A percentile compares a stretch with the other conserved stretches of the same genome.
phyloP scores from a whole-genome alignment of 1,139 yeast genomes.

The Kodamaea ohmeri region DNA sequence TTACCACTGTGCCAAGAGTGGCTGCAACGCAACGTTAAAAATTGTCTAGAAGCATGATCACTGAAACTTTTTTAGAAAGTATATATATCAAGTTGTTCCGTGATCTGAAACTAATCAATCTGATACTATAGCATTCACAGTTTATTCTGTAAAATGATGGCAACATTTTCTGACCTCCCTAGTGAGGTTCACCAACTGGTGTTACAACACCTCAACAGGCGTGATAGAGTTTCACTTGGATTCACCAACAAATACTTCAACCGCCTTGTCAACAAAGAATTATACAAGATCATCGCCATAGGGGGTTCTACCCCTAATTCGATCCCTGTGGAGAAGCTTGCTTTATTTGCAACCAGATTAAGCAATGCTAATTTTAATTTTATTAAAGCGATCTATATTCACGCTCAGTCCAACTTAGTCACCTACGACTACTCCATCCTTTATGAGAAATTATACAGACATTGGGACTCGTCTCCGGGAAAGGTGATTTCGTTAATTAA shows the following conservation, averaged over 20 bases:
- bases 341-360: constrained; percentile 16
- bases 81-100: not conserved
- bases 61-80: not conserved
- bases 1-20: constrained; percentile 1
- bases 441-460: constrained; percentile 17
- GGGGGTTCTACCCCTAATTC: constrained; percentile 14
- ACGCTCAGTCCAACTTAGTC: constrained; percentile 20
- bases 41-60: not conserved
- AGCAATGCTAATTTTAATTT: constrained; percentile 15
- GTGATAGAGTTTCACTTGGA: constrained; percentile 18
- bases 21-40: constrained; percentile 3
- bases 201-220: constrained; percentile 15
- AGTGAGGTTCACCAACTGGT: constrained; percentile 14
- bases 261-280: constrained; percentile 14
- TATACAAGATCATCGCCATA: constrained; percentile 22
- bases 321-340: constrained; percentile 14
- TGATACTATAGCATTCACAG: too few relatives aligned
- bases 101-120: too few relatives aligned
- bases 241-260: constrained; percentile 16
- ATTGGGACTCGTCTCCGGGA: constrained; percentile 18
- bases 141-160: too few relatives aligned
- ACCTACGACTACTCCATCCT: constrained; percentile 20
- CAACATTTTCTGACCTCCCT: constrained; percentile 12
- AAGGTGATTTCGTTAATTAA: constrained; percentile 20
- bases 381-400: constrained; percentile 19